Conservation (phyloP, 305 asterid genomes). For the Fraxinus sp. region DNA sequence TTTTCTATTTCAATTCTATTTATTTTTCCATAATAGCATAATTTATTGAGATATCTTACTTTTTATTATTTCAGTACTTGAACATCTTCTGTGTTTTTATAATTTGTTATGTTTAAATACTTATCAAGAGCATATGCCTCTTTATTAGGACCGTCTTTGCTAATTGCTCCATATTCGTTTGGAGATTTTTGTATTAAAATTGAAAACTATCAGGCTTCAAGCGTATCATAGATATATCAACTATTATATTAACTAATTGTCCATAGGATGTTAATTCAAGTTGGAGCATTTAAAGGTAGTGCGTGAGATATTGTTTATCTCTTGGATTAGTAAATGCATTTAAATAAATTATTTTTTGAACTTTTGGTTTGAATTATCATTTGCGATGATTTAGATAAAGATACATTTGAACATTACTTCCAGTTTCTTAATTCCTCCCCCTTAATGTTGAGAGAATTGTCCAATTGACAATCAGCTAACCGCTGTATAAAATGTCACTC, state of each 20-base stretch:
- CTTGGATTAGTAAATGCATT: not conserved
- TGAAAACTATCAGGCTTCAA: not conserved
- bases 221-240: not conserved
- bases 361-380: not conserved
- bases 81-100: too few relatives aligned
- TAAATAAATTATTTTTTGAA: too few relatives aligned
- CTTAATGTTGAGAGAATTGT: too few relatives aligned
- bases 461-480: not conserved
- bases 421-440: too few relatives aligned
- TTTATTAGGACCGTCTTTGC: not conserved
- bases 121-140: not conserved
- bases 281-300: not conserved
- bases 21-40: too few relatives aligned
- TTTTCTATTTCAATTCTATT: too few relatives aligned
- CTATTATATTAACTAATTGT: too few relatives aligned
- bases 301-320: not conserved
- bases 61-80: too few relatives aligned
- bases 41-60: too few relatives aligned
- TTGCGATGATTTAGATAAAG: not conserved
- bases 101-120: too few relatives aligned
- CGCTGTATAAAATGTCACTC: not conserved
- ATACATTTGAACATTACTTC: not conserved
- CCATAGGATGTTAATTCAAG: not conserved
- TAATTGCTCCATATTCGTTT: too few relatives aligned
- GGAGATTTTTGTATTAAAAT: too few relatives aligned